These are phyloP conservation scores for Paramecium sonneborni DNA, from an alignment of 73 alveolate genomes.

Conservation along the genomic window DNA sequence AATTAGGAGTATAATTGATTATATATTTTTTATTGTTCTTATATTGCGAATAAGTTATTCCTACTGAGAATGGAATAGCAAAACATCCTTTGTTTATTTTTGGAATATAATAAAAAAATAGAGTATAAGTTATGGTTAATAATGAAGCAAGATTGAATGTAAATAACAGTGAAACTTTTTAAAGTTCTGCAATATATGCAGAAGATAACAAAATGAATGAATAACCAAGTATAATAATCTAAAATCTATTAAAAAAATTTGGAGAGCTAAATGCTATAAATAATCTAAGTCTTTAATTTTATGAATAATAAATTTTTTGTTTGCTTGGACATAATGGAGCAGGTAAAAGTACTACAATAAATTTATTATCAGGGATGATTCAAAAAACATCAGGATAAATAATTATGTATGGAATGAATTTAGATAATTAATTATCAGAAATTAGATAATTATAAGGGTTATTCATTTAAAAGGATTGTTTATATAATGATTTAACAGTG, in stretches of 20 bases:
- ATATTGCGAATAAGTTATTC: constrained; percentile 81
- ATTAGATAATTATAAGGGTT: constrained; percentile 75
- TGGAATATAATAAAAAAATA: neutral
- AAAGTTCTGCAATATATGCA: constrained; percentile 58
- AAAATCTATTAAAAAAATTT: neutral
- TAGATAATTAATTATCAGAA: constrained; percentile 37
- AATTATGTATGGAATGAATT: constrained; percentile 60
- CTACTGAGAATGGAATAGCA: constrained; percentile 80
- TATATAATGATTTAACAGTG: constrained; percentile 79
- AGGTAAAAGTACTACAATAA: constrained; percentile 72
- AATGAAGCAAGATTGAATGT: neutral
- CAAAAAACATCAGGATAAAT: constrained; percentile 73
- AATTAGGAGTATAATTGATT: constrained; percentile 59
- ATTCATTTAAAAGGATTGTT: constrained; percentile 74
- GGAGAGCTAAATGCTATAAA: constrained; percentile 58
- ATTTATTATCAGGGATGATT: constrained; percentile 67
- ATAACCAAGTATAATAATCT: constrained; percentile 34
- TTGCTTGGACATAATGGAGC: constrained; percentile 77
- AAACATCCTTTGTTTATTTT: constrained; percentile 74
- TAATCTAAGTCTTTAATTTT: constrained; percentile 21
- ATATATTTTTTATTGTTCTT: constrained; percentile 71
- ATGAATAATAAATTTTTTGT: constrained; percentile 60
- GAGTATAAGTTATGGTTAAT: neutral
- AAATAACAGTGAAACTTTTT: neutral
- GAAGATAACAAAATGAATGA: neutral